Evolutionary conservation across 139 green algal genomes (phyloP), one percentile per base, ranked within the genome.

Genomic region (Bryopsis sp.): DNA sequence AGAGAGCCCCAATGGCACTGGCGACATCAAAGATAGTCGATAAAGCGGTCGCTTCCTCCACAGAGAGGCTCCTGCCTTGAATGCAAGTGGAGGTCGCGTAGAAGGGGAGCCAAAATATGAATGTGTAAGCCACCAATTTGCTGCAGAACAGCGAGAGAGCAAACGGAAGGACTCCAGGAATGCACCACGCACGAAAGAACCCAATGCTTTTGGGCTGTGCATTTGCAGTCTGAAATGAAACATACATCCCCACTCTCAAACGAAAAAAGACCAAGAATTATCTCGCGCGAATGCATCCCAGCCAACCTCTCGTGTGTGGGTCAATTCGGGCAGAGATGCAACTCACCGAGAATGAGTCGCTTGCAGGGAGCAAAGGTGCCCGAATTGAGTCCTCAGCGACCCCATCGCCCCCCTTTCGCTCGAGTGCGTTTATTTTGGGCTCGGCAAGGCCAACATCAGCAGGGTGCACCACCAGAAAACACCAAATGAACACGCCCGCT

Each of bases 91-190:
- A 76, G 46, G 84, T 85, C 75, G 97, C 92, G 85, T 97, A 98
- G 77, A 89, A 98, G 2, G 92, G 92, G 36, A 98, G 83, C 92
- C 92, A 98, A 82, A 97, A 97, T 3, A 98, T 81, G 77, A 98
- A 97, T 19, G 89, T 96, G 85, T 98, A 98, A 31, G 92, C 92
- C 36, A 97, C 92, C 19, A 98, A 89, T 79, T 98, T 98, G 71
- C 85, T 83, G 74, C 97, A 98, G 81, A 98, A 98, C 26, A 98
- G 84, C 66, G 84, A 95, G 39, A 96, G 75, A 1, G 92, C 88
- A 72, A 91, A 98, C 2, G 86, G 65, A 1, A 83, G 68, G 1
- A 98, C 92, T 29, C 92, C 92, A 2, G 92, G 92, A 67, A 98
- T 97, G 35, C 60, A 58, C 84, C 87, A 95, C 0, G 92, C 92